A percentile compares a stretch with the other conserved stretches of the same genome.
Conservation (phyloP, 768 basidiomycete genomes). For the Dioszegia aurantiaca region DNA sequence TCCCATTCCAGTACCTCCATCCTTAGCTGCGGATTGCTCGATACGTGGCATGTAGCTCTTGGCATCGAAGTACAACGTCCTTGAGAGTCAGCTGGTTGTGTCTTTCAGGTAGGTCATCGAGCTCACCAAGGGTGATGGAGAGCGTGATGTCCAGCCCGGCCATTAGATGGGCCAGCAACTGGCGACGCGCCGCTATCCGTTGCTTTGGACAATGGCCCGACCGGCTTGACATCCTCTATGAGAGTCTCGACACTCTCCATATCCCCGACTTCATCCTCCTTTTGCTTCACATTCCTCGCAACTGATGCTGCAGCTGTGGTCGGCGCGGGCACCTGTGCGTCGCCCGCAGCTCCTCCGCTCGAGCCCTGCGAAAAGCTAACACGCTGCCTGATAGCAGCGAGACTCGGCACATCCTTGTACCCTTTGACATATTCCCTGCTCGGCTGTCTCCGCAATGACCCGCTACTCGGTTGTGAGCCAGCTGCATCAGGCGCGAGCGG, state of each 20-base stretch:
- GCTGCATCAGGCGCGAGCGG: no score
- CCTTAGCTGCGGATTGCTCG: slow-evolving; percentile 56
- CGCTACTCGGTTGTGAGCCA: background rate
- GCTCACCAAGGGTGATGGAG: slow-evolving; percentile 76
- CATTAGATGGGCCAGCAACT: no score
- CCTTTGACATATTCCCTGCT: slow-evolving; percentile 30
- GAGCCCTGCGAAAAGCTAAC: slow-evolving; percentile 16
- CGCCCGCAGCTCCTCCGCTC: background rate
- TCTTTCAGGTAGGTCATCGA: background rate
- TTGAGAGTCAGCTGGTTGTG: slow-evolving; percentile 41
- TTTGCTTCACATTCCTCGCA: background rate
- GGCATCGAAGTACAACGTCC: slow-evolving; percentile 87
- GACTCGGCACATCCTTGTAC: slow-evolving; percentile 40
- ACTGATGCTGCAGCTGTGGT: no score
- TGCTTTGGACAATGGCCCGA: background rate
- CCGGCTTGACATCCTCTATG: slow-evolving; percentile 3
- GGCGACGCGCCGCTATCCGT: no score
- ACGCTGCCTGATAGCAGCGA: slow-evolving; percentile 34
- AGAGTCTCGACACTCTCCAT: slow-evolving; percentile 9
- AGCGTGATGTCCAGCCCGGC: slow-evolving; percentile 56
- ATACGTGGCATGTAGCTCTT: slow-evolving; percentile 63
- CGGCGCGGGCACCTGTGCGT: slow-evolving; percentile 5
- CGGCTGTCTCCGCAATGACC: background rate
- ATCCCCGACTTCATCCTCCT: slow-evolving; percentile 1
- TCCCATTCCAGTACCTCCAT: slow-evolving; percentile 39